Base-by-base conservation (phyloP, 1,284 basidiomycete genomes). In the Taiwanofungus camphoratus region DNA sequence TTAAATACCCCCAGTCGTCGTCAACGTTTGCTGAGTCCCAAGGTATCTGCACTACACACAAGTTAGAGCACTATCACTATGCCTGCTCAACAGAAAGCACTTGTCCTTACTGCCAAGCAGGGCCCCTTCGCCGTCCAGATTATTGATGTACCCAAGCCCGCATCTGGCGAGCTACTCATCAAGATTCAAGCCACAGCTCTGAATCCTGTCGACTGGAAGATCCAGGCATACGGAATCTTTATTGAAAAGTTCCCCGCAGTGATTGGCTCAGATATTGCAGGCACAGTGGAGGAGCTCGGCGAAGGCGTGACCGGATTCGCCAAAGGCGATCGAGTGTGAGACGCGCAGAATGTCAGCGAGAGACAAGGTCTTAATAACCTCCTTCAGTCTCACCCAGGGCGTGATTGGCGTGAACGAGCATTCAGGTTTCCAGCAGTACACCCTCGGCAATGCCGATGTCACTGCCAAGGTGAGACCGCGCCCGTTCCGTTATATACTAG, bases 131-230 rank as follows among this genome's bases (percentile, higher is more conserved):
- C 33, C 16, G 12, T 64, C 39, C 4, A 43, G 45, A 15, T 56
- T 40, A 13, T 52, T 34, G 50, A 55, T 13, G 51, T 73, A 13
- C 68, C 67, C 1, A 62, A 52, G 33, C 69, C 71, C 2, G 62
- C 59, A 5, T 51, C 57, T 3, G 67, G 67, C 4, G 62, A 77
- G 48, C 50, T 78, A 2, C 59, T 76, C 18, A 62, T 76, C 42
- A 70, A 68, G 47, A 47, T 76, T 26, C 47, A 66, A 4, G 52
- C 71, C 0, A 46, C 63, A 7, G 68, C 63, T 2, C 60, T 78
- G 9, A 76, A 76, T 51, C 74, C 74, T 4, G 49, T 71, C n/a
- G 75, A 76, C 53, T 74, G 64, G 55, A 73, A 71, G 51, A 38
- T 68, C 11, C 63, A 63, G 24, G 59, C 52, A 27, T 53, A 49